Conservation (phyloP, 495 filamentous ascomycete genomes). For the Lichenothelia convexa region DNA sequence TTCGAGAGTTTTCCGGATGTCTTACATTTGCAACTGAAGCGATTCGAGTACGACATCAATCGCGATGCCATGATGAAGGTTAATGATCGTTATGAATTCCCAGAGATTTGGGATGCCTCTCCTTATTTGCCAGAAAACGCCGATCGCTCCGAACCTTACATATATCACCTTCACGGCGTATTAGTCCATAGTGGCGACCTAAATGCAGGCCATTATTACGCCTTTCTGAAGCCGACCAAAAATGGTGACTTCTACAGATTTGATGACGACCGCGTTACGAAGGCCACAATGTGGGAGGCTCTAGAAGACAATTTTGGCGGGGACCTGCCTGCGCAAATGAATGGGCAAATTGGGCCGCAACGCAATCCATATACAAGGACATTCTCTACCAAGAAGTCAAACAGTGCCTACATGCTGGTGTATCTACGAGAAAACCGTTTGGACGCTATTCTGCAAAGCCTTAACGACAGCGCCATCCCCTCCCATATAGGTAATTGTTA, state of each 20-base stretch:
- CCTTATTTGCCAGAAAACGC: conserved; percentile 77
- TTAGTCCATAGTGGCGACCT: conserved; percentile 92
- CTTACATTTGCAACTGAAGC: conserved; percentile 86
- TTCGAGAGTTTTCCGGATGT: conserved; percentile 94
- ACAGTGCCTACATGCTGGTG: conserved; percentile 94
- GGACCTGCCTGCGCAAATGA: conserved; percentile 46
- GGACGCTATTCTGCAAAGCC: conserved; percentile 60
- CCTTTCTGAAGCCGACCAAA: conserved; percentile 82
- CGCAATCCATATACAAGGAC: conserved; percentile 50
- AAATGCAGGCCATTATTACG: conserved; percentile 98
- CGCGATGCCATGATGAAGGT: conserved; percentile 98
- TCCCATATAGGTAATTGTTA: conserved; percentile 51
- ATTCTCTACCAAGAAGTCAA: conserved; percentile 50
- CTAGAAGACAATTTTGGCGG: conserved; percentile 95
- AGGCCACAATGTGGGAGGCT: conserved; percentile 77
- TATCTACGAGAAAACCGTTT: conserved; percentile 77
- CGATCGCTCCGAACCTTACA: conserved; percentile 73
- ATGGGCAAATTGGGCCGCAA: conserved; percentile 29
- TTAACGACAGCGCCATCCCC: conserved; percentile 60
- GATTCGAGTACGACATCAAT: conserved; percentile 94
- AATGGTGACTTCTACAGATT: conserved; percentile 93
- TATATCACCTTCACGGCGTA: conserved; percentile 86
- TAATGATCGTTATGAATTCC: conserved; percentile 95
- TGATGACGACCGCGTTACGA: conserved; percentile 90
- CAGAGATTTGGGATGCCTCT: conserved; percentile 74